phyloP scores from a whole-genome alignment of 2,329 filamentous ascomycete species.

The Raffaelea albimanens region DNA sequence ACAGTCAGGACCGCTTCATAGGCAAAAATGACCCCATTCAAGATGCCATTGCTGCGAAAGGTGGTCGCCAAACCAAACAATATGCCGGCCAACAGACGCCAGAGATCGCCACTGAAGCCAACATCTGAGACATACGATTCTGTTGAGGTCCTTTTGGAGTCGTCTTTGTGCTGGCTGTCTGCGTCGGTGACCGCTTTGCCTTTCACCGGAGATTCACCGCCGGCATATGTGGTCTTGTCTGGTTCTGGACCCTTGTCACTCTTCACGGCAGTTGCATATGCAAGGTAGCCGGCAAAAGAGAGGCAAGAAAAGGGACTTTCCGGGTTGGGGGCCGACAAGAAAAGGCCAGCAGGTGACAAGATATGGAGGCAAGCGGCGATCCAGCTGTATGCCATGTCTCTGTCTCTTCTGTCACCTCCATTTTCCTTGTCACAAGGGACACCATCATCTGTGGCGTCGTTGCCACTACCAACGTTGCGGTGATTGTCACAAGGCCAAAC shows the following conservation, averaged over 20 bases:
- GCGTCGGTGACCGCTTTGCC: no score
- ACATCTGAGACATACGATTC: no score
- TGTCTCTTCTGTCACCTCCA: not conserved
- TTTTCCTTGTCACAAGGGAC: no score
- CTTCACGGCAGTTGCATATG: conserved; percentile 42
- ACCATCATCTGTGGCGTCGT: no score
- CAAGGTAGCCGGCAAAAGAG: conserved; percentile 62
- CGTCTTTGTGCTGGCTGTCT: no score
- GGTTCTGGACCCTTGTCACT: conserved; percentile 29
- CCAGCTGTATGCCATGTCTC: conserved; percentile 49
- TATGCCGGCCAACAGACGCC: conserved; percentile 53
- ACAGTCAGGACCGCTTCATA: conserved; percentile 43
- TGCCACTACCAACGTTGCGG: conserved; percentile 3
- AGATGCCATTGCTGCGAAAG: conserved; percentile 76
- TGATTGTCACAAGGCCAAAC: no score
- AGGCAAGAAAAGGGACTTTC: conserved; percentile 74
- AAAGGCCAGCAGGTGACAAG: conserved; percentile 78
- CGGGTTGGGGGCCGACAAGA: conserved; percentile 77
- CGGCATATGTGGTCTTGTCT: conserved; percentile 2
- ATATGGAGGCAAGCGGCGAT: conserved; percentile 66
- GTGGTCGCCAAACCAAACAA: conserved; percentile 63
- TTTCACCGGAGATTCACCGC: no score
- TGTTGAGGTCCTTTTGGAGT: no score
- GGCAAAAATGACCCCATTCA: conserved; percentile 70
- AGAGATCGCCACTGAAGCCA: conserved; percentile 29